These are phyloP conservation scores for Inosperma sp. DNA, from an alignment of 768 basidiomycete genomes.

Conservation along the genomic window DNA sequence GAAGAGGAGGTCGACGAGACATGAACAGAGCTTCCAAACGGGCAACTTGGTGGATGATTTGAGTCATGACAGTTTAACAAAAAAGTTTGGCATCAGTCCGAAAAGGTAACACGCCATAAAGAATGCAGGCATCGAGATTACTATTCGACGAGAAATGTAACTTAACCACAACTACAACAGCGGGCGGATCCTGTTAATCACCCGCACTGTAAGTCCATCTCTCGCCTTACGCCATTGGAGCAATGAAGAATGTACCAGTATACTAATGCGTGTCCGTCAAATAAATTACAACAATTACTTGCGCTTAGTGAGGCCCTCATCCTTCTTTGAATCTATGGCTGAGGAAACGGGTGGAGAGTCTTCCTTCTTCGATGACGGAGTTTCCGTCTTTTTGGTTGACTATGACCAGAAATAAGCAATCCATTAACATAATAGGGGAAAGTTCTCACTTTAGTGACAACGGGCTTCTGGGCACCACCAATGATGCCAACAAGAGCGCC, in stretches of 20 bases:
- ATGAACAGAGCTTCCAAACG: constrained; percentile 32
- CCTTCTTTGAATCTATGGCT: constrained; percentile 71
- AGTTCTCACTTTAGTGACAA: constrained; percentile 58
- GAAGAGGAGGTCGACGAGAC: constrained; percentile 50
- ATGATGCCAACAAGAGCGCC: constrained; percentile 75
- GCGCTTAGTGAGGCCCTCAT: constrained; percentile 74
- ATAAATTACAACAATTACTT: constrained; percentile 24
- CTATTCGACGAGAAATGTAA: constrained; percentile 2
- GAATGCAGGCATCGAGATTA: constrained; percentile 6
- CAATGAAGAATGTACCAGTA: background rate
- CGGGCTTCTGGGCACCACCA: constrained; percentile 66
- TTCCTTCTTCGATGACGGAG: constrained; percentile 57
- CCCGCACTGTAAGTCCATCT: constrained; percentile 1
- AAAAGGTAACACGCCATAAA: background rate
- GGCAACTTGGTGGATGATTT: background rate
- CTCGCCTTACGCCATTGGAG: background rate
- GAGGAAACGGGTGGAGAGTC: constrained; percentile 63
- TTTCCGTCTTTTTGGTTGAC: constrained; percentile 77
- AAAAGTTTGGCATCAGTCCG: constrained; percentile 14
- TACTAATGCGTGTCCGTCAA: constrained; percentile 2
- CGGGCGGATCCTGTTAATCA: background rate
- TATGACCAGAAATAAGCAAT: constrained; percentile 27
- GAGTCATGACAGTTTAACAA: constrained; percentile 3
- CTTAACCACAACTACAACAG: background rate
- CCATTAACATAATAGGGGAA: constrained; percentile 1